Conservation (phyloP, 2,329 filamentous ascomycete species). For the Paracorniculantispora psalliotae region DNA sequence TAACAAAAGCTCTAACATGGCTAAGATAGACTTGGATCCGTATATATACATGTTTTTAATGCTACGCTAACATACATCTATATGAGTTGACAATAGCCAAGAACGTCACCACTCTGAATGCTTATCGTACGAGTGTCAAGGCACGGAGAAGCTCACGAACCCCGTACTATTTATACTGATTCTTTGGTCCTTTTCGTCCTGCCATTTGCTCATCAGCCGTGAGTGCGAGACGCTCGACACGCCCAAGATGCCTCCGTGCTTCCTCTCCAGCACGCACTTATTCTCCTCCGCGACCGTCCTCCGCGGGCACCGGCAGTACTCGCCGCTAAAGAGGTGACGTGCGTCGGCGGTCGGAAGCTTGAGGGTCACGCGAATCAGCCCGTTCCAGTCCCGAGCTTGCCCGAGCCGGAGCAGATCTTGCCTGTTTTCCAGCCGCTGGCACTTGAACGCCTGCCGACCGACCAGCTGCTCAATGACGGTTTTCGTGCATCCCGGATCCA, state of each 20-base stretch:
- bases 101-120: too few species aligned
- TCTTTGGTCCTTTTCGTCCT: not conserved
- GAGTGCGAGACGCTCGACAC: conserved; percentile 17
- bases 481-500: not conserved
- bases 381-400: conserved; percentile 14
- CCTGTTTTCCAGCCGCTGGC: conserved; percentile 8
- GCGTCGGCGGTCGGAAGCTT: conserved; percentile 15
- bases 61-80: too few species aligned
- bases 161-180: not conserved
- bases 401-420: conserved; percentile 17
- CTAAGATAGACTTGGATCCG: too few species aligned
- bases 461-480: conserved; percentile 13
- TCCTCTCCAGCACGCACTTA: conserved; percentile 15
- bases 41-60: too few species aligned
- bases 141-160: too few species aligned
- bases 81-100: too few species aligned
- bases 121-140: too few species aligned
- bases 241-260: conserved; percentile 19
- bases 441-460: conserved; percentile 18
- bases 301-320: conserved; percentile 18
- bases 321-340: conserved; percentile 18
- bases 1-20: too few species aligned
- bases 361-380: conserved; percentile 19
- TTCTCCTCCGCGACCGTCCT: conserved; percentile 16
- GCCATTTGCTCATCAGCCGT: conserved; percentile 13